Evolutionary conservation across 2,329 filamentous ascomycete species (phyloP).

Genomic region (Hymenoscyphus repandus): DNA sequence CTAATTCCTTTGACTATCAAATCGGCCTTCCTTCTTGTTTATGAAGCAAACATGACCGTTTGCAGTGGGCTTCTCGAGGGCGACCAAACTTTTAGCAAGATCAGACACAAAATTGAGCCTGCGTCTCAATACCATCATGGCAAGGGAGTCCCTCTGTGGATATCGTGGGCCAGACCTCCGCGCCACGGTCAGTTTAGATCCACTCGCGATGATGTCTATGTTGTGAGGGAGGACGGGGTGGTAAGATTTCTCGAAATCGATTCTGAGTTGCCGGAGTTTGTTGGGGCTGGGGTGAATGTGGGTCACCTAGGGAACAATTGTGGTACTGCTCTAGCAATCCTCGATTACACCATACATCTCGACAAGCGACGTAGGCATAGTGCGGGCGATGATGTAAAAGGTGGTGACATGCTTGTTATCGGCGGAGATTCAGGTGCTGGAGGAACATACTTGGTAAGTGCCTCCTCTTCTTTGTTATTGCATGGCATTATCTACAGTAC

Average conservation of each 20-base stretch:
- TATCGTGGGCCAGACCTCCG: slow-evolving; percentile 75
- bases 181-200: slow-evolving; percentile 54
- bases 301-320: slow-evolving; percentile 69
- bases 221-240: slow-evolving; percentile 82
- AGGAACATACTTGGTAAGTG: slow-evolving; percentile 52
- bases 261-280: slow-evolving; percentile 37
- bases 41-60: slow-evolving; percentile 51
- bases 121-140: slow-evolving; percentile 45
- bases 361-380: slow-evolving; percentile 42
- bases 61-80: slow-evolving; percentile 50
- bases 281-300: slow-evolving; percentile 51
- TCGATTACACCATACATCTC: slow-evolving; percentile 35
- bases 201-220: slow-evolving; percentile 72
- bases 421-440: slow-evolving; percentile 67
- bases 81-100: slow-evolving; percentile 42
- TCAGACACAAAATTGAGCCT: slow-evolving; percentile 37
- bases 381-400: slow-evolving; percentile 60
- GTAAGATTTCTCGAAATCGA: slow-evolving; percentile 69
- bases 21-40: slow-evolving; percentile 67
- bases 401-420: slow-evolving; percentile 47
- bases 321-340: slow-evolving; percentile 73
- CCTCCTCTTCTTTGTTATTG: neutral
- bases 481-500: neutral
- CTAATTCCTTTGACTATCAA: slow-evolving; percentile 67
- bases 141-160: slow-evolving; percentile 59